phyloP scores from a whole-genome alignment of 306 rosid genomes.

The Prunus mume region DNA sequence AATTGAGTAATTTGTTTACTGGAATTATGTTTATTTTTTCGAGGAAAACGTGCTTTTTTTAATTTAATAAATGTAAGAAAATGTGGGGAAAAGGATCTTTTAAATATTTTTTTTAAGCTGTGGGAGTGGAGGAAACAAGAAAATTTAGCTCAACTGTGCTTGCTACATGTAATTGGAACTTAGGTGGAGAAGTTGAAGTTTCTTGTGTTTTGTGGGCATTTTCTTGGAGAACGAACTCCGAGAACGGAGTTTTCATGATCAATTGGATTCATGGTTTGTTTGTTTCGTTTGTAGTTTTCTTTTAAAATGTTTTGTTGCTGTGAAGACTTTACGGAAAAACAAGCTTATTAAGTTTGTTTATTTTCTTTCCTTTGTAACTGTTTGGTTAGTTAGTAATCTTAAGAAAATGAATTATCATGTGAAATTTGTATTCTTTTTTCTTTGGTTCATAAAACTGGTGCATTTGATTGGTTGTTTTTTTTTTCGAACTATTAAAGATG shows the following conservation, averaged over 20 bases:
- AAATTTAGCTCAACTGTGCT: not conserved
- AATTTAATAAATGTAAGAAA: not conserved
- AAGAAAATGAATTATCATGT: not conserved
- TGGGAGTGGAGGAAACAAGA: slow-evolving; percentile 10
- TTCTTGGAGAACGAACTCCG: not conserved
- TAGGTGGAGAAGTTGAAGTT: not conserved
- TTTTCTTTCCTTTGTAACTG: slow-evolving; percentile 20
- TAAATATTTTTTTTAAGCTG: not conserved
- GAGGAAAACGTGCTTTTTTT: not conserved
- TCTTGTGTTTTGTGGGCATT: slow-evolving; percentile 2
- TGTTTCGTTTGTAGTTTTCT: slow-evolving; percentile 18
- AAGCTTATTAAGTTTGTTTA: slow-evolving; percentile 23
- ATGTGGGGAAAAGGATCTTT: not conserved
- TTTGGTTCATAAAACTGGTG: not conserved
- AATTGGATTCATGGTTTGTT: slow-evolving; percentile 14
- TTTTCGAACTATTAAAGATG: not conserved
- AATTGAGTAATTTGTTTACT: not conserved
- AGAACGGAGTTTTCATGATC: not conserved
- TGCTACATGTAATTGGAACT: not conserved
- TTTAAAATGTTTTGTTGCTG: slow-evolving; percentile 18
- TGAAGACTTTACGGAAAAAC: slow-evolving; percentile 10
- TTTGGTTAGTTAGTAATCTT: slow-evolving; percentile 26
- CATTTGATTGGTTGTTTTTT: not conserved
- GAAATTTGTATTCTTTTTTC: not conserved
- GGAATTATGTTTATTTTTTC: not conserved